A percentile compares a stretch with the other conserved stretches of the same genome.
phyloP scores from a whole-genome alignment of 2,329 filamentous ascomycete genomes.

The Cladosporium austrohemisphaericum region DNA sequence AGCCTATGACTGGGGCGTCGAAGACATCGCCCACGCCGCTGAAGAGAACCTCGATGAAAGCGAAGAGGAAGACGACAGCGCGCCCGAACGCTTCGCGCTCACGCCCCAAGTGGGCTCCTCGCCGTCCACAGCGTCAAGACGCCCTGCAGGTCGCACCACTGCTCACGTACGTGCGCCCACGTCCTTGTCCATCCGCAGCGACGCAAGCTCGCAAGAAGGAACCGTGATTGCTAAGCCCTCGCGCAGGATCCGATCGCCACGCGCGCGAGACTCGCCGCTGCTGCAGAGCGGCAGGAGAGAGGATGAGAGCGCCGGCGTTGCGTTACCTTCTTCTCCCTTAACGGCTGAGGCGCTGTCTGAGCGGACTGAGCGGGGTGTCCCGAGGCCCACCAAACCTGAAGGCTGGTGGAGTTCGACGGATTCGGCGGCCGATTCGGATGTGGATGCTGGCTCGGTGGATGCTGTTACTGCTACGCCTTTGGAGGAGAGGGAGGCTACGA shows the following conservation, averaged over 20 bases:
- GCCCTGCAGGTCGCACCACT: conserved; percentile 1
- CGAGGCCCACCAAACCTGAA: conserved; percentile 15
- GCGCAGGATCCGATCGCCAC: conserved; percentile 15
- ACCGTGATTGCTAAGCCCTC: conserved; percentile 14
- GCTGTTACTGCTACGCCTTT: not conserved
- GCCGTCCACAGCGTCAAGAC: not conserved
- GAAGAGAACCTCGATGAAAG: conserved; percentile 29
- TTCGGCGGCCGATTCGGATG: conserved; percentile 10
- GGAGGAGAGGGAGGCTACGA: conserved; percentile 6
- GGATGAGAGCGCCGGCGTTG: not conserved
- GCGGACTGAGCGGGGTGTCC: conserved; percentile 2
- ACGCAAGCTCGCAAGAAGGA: conserved; percentile 11
- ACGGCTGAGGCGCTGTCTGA: conserved; percentile 13
- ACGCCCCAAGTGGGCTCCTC: conserved; percentile 1
- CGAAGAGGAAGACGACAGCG: conserved; percentile 25
- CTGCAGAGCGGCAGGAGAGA: not conserved
- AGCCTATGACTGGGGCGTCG: conserved; percentile 17
- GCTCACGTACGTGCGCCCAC: conserved; percentile 12
- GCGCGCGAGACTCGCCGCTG: conserved; percentile 3
- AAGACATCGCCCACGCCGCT: conserved; percentile 21
- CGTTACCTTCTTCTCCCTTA: not conserved
- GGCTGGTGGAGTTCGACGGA: conserved; percentile 19
- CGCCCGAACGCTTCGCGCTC: conserved; percentile 14
- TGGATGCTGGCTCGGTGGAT: not conserved
- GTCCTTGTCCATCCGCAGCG: conserved; percentile 12